Base-by-base conservation (phyloP, 345 rosid genomes). In the Rhodamnia rubescens region DNA sequence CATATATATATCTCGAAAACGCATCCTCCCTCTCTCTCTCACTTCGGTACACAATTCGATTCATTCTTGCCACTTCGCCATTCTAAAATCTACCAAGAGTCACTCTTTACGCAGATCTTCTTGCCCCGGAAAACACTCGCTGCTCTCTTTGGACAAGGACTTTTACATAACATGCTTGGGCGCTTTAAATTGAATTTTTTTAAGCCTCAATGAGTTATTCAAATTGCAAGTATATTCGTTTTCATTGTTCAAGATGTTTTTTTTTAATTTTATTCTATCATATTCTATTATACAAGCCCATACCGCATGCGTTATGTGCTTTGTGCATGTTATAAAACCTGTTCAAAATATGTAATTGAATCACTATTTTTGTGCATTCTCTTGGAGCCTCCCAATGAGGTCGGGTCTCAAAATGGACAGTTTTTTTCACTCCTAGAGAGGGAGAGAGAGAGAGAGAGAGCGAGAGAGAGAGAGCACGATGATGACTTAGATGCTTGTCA, bases 11-110 rank as follows among this genome's bases (percentile, higher is more conserved):
- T 36, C 40, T 3, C 3, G 3, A 3, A 36, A 36, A 36, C 40
- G n/a, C n/a, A n/a, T n/a, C n/a, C 40, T 14, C 44, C 7, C 44
- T 42, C 20, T 13, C 1, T 59, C 4, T 6, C 13, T 59, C 16
- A 12, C 6, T n/a, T 6, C 1, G 4, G 15, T 1, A 2, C 5
- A 61, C 15, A 29, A 29, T 61, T 61, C 1, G 0, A 2, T 27
- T 7, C 40, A 61, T 61, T 29, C 10, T 15, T 15, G 5, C 21
- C 11, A 20, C 5, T 29, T 61, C 29, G 1, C 26, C 74, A 61
- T 61, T 29, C 8, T 27, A 3, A 15, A 61, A 0, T 4, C 74
- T 14, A 15, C 8, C 21, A 61, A 61, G 10, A 29, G 11, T 7
- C 11, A 0, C 11, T 61, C 42, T 5, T 61, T 29, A 29, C 16